Evolutionary conservation across 768 basidiomycete species (phyloP).

Genomic region (Lactarius akahatsu): DNA sequence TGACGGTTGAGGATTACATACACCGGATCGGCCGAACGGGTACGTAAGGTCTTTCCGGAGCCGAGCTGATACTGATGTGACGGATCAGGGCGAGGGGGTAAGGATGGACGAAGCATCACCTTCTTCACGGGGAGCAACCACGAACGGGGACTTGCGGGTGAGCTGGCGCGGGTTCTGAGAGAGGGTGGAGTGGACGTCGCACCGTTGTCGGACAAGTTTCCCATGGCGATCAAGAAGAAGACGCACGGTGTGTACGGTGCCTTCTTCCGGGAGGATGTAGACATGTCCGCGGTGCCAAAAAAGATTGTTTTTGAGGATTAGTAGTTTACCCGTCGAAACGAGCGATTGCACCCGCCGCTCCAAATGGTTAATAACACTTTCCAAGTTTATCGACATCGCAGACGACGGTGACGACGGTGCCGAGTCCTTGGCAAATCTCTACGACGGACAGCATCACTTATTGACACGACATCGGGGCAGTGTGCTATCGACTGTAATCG

Average conservation of each 20-base stretch:
- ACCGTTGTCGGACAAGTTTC: conserved; percentile 78
- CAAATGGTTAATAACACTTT: background rate
- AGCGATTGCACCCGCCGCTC: no score
- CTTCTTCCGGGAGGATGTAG: conserved; percentile 72
- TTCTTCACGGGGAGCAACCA: conserved; percentile 95
- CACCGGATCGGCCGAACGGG: conserved; percentile 90
- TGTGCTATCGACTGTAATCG: background rate
- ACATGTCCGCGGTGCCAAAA: conserved; percentile 59
- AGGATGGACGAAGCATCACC: conserved; percentile 87
- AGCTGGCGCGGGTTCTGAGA: conserved; percentile 84
- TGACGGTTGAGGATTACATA: conserved; percentile 92
- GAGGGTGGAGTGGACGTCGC: conserved; percentile 84
- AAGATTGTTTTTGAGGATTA: conserved; percentile 68
- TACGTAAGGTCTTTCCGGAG: conserved; percentile 35
- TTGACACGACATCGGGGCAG: conserved; percentile 8
- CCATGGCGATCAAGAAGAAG: conserved; percentile 97
- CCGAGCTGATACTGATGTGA: conserved; percentile 5
- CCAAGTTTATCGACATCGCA: background rate
- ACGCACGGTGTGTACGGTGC: conserved; percentile 88
- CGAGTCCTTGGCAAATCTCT: background rate
- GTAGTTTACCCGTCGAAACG: no score
- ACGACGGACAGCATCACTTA: conserved; percentile 3
- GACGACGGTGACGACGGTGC: conserved; percentile 1
- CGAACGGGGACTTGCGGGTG: conserved; percentile 85
- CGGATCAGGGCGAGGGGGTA: conserved; percentile 76